Evolutionary conservation across 306 rosid species (phyloP).

Genomic region (Elaeagnus macrophylla): DNA sequence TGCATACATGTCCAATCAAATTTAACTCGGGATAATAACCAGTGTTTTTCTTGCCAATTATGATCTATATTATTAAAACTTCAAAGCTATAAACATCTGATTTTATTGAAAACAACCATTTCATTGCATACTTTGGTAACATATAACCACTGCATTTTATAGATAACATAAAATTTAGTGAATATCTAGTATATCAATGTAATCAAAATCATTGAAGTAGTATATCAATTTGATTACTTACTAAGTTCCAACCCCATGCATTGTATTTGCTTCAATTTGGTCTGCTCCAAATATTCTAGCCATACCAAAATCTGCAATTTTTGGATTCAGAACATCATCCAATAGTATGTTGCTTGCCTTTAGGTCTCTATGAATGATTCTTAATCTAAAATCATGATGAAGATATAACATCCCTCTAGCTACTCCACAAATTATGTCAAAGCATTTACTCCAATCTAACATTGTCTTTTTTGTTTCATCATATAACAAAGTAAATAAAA

Average conservation of each 20-base stretch:
- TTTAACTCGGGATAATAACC: slow-evolving; percentile 23
- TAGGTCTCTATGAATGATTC: slow-evolving; percentile 51
- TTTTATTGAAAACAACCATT: slow-evolving; percentile 41
- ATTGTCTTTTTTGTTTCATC: slow-evolving; percentile 22
- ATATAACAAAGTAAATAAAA: neutral
- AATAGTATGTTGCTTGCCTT: slow-evolving; percentile 52
- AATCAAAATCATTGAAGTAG: neutral
- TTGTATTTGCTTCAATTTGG: slow-evolving; percentile 47
- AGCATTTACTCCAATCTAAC: slow-evolving; percentile 40
- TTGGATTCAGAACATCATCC: slow-evolving; percentile 41
- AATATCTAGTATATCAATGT: neutral
- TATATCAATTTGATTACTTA: slow-evolving; percentile 27
- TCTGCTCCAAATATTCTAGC: slow-evolving; percentile 53
- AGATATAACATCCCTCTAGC: slow-evolving; percentile 56
- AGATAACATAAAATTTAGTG: neutral
- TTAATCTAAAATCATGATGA: slow-evolving; percentile 53
- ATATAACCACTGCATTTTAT: slow-evolving; percentile 38
- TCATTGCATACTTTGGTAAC: slow-evolving; percentile 62
- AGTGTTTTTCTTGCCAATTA: slow-evolving; percentile 49
- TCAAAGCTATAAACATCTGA: slow-evolving; percentile 55
- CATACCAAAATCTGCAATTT: slow-evolving; percentile 68
- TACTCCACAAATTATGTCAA: slow-evolving; percentile 28
- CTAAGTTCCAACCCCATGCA: slow-evolving; percentile 52
- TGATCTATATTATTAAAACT: slow-evolving; percentile 42
- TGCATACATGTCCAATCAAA: slow-evolving; percentile 59